A percentile compares a stretch with the other conserved stretches of the same genome.
Evolutionary conservation across 1,139 yeast species (phyloP).

Genomic region (Pneumocystis carinii): DNA sequence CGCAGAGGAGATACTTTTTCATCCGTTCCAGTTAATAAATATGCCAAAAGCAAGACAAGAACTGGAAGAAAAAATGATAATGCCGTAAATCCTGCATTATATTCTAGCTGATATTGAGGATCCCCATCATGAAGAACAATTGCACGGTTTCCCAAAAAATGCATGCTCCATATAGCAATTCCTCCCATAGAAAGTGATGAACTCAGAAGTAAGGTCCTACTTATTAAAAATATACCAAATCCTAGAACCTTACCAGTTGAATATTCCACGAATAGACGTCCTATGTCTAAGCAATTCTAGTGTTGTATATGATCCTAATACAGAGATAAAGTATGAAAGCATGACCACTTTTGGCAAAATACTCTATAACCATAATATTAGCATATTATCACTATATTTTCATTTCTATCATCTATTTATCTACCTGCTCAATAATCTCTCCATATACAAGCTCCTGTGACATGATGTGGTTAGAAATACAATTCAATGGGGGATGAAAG

Average conservation of each 20-base stretch:
- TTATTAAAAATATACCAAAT: not conserved
- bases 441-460: not conserved
- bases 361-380: not conserved
- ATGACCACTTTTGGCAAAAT: not conserved
- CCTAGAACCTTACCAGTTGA: not conserved
- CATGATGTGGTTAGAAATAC: not conserved
- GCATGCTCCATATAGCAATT: slow-evolving; percentile 9
- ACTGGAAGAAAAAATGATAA: slow-evolving; percentile 1
- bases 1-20: not conserved
- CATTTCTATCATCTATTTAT: not conserved
- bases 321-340: slow-evolving; percentile 2
- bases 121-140: slow-evolving; percentile 1
- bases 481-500: not conserved
- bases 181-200: slow-evolving; percentile 8
- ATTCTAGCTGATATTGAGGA: slow-evolving; percentile 3
- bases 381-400: too few species aligned
- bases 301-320: slow-evolving; percentile 6
- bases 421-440: not conserved
- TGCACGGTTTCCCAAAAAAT: slow-evolving; percentile 5
- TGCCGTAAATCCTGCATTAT: not conserved
- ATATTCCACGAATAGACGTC: not conserved
- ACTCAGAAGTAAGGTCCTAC: slow-evolving; percentile 1
- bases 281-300: slow-evolving; percentile 6
- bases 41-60: slow-evolving; percentile 1
- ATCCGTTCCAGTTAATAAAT: slow-evolving; percentile 2